A percentile compares a stretch with the other conserved stretches of the same genome.
These are phyloP conservation scores for Plectosphaerella sp. DNA, from an alignment of 2,329 filamentous ascomycete genomes.

Conservation along the genomic window DNA sequence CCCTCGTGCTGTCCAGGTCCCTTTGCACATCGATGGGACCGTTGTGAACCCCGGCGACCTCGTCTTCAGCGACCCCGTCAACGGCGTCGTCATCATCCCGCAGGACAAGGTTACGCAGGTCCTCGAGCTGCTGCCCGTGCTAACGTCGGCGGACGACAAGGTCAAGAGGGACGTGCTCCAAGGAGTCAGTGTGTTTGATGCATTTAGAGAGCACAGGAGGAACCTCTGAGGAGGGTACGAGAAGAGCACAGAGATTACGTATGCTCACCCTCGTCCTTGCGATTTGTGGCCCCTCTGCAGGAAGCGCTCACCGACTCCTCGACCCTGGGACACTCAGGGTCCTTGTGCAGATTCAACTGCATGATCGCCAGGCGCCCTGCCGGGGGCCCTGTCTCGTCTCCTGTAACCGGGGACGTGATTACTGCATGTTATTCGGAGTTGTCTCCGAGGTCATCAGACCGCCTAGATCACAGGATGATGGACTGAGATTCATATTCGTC, in stretches of 20 bases:
- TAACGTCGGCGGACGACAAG: constrained; percentile 48
- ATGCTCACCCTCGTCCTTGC: not conserved
- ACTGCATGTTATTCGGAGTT: too few species aligned
- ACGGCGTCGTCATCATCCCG: constrained; percentile 67
- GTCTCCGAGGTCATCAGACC: too few species aligned
- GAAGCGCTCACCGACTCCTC: not conserved
- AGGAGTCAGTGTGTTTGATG: constrained; percentile 60
- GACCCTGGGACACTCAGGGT: not conserved
- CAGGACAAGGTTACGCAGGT: constrained; percentile 54
- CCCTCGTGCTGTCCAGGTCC: constrained; percentile 47
- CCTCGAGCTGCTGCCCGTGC: constrained; percentile 52
- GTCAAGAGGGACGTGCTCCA: constrained; percentile 61
- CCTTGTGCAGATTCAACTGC: not conserved
- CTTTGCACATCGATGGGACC: constrained; percentile 37
- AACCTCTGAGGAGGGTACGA: constrained; percentile 16
- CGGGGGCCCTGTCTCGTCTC: too few species aligned
- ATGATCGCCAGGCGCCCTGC: not conserved
- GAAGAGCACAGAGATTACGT: not conserved
- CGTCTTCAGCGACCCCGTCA: constrained; percentile 64
- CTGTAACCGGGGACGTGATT: too few species aligned
- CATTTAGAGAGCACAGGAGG: constrained; percentile 55
- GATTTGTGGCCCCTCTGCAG: not conserved
- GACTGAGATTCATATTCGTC: not conserved
- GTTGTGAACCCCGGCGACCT: constrained; percentile 55
- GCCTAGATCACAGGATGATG: too few species aligned